A percentile compares a stretch with the other conserved stretches of the same genome.
These are phyloP conservation scores for Nitzschia inconspicua DNA, from an alignment of 108 stramenopile genomes.

Conservation along the genomic window DNA sequence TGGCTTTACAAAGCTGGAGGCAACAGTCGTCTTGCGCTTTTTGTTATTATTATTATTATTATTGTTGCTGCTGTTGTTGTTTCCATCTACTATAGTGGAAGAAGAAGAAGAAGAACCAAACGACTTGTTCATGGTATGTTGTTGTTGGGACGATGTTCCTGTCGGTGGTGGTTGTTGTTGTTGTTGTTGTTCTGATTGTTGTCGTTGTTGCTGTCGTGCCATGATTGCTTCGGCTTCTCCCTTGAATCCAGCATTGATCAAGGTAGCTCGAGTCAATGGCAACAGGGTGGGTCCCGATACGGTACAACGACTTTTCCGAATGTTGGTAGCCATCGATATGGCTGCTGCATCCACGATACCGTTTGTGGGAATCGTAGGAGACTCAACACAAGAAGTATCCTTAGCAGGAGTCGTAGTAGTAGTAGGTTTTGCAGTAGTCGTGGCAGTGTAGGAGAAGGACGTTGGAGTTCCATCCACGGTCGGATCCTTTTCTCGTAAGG, in stretches of 20 bases:
- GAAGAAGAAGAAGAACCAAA: neutral
- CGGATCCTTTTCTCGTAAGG: constrained; percentile 61
- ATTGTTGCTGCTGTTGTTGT: too few relatives aligned
- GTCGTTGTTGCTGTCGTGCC: too few relatives aligned
- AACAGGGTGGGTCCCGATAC: too few relatives aligned
- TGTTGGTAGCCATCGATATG: neutral
- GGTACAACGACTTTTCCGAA: too few relatives aligned
- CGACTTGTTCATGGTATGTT: neutral
- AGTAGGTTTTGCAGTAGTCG: constrained; percentile 5
- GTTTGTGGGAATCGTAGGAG: constrained; percentile 15
- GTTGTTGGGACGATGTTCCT: too few relatives aligned
- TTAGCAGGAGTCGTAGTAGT: neutral
- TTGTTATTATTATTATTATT: too few relatives aligned
- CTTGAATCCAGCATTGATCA: too few relatives aligned
- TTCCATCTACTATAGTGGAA: neutral
- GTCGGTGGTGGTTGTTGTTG: too few relatives aligned
- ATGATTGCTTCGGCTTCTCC: too few relatives aligned
- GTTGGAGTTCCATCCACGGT: neutral
- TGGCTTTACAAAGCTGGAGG: neutral
- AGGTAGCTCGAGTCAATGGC: too few relatives aligned
- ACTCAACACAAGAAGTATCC: neutral
- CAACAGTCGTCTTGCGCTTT: neutral
- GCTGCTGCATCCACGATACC: constrained; percentile 7
- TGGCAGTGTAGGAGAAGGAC: neutral
- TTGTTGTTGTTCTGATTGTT: too few relatives aligned